phyloP scores from a whole-genome alignment of 2,329 filamentous ascomycete species.

The Grosmannia penicillata region DNA sequence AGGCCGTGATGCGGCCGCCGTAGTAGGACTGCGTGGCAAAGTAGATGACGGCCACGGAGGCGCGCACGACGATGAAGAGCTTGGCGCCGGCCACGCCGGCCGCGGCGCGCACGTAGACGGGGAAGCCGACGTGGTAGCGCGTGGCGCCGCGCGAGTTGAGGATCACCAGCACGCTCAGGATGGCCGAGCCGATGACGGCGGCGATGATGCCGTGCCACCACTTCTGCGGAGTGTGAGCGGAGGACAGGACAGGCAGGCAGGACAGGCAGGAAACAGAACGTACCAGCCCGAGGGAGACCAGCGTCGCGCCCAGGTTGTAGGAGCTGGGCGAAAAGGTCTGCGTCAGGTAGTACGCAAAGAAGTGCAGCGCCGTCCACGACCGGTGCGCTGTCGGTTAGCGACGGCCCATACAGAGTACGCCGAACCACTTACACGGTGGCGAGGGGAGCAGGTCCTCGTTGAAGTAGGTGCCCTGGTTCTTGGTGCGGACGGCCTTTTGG shows the following conservation, averaged over 20 bases:
- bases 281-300: slow-evolving; percentile 17
- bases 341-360: slow-evolving; percentile 18
- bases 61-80: slow-evolving; percentile 21
- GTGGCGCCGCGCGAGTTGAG: slow-evolving; percentile 19
- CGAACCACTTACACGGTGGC: slow-evolving; percentile 6
- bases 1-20: slow-evolving; percentile 4
- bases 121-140: slow-evolving; percentile 19
- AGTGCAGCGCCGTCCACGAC: slow-evolving; percentile 14
- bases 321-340: slow-evolving; percentile 19
- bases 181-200: slow-evolving; percentile 15
- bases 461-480: slow-evolving; percentile 10
- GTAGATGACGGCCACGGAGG: slow-evolving; percentile 11
- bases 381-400: slow-evolving; percentile 7
- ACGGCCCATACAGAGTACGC: not conserved
- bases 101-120: slow-evolving; percentile 18
- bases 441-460: slow-evolving; percentile 14
- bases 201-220: slow-evolving; percentile 20
- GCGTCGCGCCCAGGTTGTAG: slow-evolving; percentile 17
- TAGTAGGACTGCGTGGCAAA: slow-evolving; percentile 8
- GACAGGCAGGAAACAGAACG: not conserved
- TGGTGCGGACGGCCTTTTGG: slow-evolving; percentile 3
- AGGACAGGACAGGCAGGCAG: too few species aligned
- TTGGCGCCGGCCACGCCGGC: slow-evolving; percentile 21
- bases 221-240: not conserved
- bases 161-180: slow-evolving; percentile 18